phyloP scores from a whole-genome alignment of 1,284 basidiomycete species.

The Rhodotorula glutinis region DNA sequence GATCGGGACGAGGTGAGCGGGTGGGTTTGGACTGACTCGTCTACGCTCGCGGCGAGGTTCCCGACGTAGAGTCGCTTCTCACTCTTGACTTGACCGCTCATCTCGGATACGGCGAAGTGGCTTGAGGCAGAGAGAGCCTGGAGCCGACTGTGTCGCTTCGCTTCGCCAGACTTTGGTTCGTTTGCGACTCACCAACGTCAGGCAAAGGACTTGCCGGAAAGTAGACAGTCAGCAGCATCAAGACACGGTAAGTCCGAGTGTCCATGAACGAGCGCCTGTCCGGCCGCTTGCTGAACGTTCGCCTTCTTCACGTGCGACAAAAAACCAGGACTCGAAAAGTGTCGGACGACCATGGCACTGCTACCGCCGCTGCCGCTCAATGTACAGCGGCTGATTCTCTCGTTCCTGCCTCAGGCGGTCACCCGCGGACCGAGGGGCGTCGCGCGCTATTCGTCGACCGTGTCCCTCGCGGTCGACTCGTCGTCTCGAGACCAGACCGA shows the following conservation, averaged over 20 bases:
- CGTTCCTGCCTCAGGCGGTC: background rate
- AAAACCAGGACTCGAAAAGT: background rate
- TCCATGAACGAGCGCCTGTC: no score
- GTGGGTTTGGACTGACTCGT: conserved; percentile 61
- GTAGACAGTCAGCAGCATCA: no score
- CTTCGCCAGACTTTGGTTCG: no score
- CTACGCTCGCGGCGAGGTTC: conserved; percentile 79
- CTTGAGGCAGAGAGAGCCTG: background rate
- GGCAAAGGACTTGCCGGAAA: no score
- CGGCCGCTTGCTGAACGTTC: no score
- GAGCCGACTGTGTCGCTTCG: background rate
- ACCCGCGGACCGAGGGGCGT: background rate
- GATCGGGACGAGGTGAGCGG: conserved; percentile 5
- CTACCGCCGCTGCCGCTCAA: conserved; percentile 9
- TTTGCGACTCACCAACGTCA: no score
- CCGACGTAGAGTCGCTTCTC: conserved; percentile 73
- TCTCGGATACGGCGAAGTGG: no score
- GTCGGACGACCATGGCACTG: background rate
- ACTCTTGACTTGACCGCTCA: conserved; percentile 7
- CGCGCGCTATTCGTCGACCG: conserved; percentile 8
- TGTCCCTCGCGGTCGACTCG: background rate
- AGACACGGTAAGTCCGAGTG: no score
- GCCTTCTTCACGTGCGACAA: background rate
- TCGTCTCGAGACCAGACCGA: background rate
- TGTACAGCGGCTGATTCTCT: conserved; percentile 10